These are phyloP conservation scores for Claviceps sp. DNA, from an alignment of 2,329 filamentous ascomycete species.

Conservation along the genomic window DNA sequence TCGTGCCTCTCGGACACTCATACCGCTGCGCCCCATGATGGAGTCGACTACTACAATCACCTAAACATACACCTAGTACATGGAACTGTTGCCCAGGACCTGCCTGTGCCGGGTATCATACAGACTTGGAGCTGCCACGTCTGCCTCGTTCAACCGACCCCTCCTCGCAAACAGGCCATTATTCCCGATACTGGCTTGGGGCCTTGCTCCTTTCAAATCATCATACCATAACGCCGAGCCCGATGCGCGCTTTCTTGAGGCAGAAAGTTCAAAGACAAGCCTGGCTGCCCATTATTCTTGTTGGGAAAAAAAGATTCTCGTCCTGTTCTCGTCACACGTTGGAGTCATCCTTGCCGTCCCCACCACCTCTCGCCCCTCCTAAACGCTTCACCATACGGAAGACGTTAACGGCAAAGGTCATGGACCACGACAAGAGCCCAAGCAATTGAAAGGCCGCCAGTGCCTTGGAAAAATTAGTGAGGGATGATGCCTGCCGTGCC, in stretches of 20 bases:
- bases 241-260: not conserved
- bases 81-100: not conserved
- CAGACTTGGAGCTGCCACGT: not conserved
- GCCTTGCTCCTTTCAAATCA: not conserved
- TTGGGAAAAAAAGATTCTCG: not conserved
- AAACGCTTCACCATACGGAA: slow-evolving; percentile 54
- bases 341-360: slow-evolving; percentile 17
- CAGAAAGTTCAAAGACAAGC: too few relatives aligned
- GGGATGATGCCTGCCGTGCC: slow-evolving; percentile 16
- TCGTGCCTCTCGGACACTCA: not conserved
- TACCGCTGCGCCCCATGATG: not conserved
- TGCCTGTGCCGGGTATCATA: not conserved
- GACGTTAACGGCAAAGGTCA: slow-evolving; percentile 79
- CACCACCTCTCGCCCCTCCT: slow-evolving; percentile 30
- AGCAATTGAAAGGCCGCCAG: slow-evolving; percentile 69
- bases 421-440: slow-evolving; percentile 76
- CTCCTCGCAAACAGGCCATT: not conserved
- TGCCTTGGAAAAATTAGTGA: slow-evolving; percentile 48
- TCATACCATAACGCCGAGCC: not conserved
- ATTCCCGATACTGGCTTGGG: not conserved
- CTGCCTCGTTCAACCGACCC: not conserved
- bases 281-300: not conserved
- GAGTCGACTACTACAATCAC: too few relatives aligned
- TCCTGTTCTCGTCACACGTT: not conserved
- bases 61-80: not conserved